phyloP scores from a whole-genome alignment of 164 flowering plant genomes.

The Vitis riparia region DNA sequence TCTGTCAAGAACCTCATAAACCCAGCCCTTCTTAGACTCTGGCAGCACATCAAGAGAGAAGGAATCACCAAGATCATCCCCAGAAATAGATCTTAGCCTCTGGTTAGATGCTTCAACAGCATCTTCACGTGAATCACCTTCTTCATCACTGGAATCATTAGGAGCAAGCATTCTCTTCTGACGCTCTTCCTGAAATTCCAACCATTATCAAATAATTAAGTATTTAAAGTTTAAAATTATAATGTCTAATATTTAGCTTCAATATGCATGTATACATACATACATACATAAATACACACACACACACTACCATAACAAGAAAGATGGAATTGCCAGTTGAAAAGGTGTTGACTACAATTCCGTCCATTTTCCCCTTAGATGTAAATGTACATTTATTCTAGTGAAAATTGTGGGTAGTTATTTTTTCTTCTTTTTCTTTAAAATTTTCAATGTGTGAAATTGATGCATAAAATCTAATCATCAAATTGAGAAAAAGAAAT shows the following conservation, averaged over 20 bases:
- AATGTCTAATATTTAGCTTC: neutral
- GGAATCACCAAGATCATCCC: conserved; percentile 96
- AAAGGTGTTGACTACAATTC: neutral
- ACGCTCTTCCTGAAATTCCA: conserved; percentile 69
- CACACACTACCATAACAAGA: neutral
- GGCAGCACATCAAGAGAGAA: conserved; percentile 53
- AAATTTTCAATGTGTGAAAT: too few relatives aligned
- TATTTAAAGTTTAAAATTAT: neutral
- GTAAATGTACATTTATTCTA: neutral
- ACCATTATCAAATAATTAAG: too few relatives aligned
- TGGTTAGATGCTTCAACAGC: conserved; percentile 25
- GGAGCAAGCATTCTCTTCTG: conserved; percentile 75
- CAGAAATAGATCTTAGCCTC: conserved; percentile 56
- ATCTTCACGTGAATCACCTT: conserved; percentile 38
- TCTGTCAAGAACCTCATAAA: conserved; percentile 67
- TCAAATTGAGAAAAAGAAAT: too few relatives aligned
- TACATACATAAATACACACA: too few relatives aligned
- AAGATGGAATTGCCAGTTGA: too few relatives aligned
- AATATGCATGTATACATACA: too few relatives aligned
- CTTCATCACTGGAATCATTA: conserved; percentile 79
- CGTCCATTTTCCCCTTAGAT: neutral
- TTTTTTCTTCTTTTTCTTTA: too few relatives aligned
- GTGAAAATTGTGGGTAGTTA: neutral
- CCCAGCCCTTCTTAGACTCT: conserved; percentile 60
- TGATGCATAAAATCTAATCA: too few relatives aligned